These are phyloP conservation scores for Pelargonium cotyledonis DNA, from an alignment of 441 rosid species.

Conservation along the genomic window DNA sequence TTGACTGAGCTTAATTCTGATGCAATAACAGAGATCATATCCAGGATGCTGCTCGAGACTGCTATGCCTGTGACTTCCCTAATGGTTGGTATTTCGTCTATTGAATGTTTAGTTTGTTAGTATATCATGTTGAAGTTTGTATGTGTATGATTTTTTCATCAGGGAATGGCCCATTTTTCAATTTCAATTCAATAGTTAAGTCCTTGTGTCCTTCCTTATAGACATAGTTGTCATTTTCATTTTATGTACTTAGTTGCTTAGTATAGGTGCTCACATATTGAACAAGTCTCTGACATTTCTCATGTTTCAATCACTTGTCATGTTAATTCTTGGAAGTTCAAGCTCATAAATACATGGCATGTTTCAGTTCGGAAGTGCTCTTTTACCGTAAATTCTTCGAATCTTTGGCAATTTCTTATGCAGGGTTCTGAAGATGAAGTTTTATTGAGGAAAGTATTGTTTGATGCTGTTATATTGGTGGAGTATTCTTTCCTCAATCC, in stretches of 20 bases:
- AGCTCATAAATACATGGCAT: not conserved
- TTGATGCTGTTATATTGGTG: slow-evolving; percentile 39
- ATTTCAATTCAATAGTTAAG: not conserved
- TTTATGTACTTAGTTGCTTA: too few species aligned
- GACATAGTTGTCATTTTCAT: too few species aligned
- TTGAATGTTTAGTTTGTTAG: not conserved
- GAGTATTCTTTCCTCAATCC: slow-evolving; percentile 42
- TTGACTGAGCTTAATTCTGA: slow-evolving; percentile 9
- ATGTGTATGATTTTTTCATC: not conserved
- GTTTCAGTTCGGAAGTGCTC: not conserved
- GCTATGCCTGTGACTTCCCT: slow-evolving; percentile 32
- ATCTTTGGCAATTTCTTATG: slow-evolving; percentile 13
- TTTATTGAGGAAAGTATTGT: slow-evolving; percentile 34
- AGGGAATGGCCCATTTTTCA: not conserved
- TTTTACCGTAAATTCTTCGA: not conserved
- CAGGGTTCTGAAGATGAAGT: slow-evolving; percentile 38
- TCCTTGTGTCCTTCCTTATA: not conserved
- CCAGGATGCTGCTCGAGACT: slow-evolving; percentile 41
- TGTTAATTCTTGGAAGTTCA: not conserved
- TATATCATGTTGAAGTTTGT: not conserved
- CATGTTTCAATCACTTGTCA: not conserved
- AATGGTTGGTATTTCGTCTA: slow-evolving; percentile 32
- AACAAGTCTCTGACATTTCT: not conserved
- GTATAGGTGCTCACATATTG: not conserved
- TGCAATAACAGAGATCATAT: slow-evolving; percentile 33